phyloP scores from a whole-genome alignment of 192 early-diverging fungal genomes.

The Coemansia sp. region DNA sequence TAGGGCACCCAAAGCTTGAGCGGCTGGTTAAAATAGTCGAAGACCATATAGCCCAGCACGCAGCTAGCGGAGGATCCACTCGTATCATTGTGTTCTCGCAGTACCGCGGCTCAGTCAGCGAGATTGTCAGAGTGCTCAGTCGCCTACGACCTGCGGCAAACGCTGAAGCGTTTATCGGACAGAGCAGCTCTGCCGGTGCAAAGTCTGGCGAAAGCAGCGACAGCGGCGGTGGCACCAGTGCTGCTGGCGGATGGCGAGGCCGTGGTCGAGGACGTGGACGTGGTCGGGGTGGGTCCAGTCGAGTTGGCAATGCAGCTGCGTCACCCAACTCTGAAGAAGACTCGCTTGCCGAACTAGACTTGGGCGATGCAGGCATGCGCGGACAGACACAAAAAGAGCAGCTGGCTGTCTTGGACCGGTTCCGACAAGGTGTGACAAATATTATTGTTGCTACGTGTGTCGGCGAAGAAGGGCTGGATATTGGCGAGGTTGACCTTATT shows the following conservation, averaged over 20 bases:
- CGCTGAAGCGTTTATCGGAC: slow-evolving; percentile 81
- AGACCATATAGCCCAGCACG: slow-evolving; percentile 64
- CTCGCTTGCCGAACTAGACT: slow-evolving; percentile 22
- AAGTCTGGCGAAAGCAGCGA: slow-evolving; percentile 10
- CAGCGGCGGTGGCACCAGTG: not conserved
- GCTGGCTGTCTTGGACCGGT: slow-evolving; percentile 71
- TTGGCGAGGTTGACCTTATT: slow-evolving; percentile 94
- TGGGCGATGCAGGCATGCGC: slow-evolving; percentile 51
- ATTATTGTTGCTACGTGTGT: slow-evolving; percentile 88
- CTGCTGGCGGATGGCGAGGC: slow-evolving; percentile 1
- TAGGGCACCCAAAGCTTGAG: slow-evolving; percentile 83
- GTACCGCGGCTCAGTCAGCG: slow-evolving; percentile 81
- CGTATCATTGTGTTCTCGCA: slow-evolving; percentile 85
- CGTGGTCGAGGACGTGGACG: slow-evolving; percentile 17
- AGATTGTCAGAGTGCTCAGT: slow-evolving; percentile 68
- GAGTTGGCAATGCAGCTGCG: not conserved
- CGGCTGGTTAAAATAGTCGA: slow-evolving; percentile 62
- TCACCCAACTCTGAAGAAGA: slow-evolving; percentile 14
- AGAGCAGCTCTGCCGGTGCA: slow-evolving; percentile 38
- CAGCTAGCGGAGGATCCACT: slow-evolving; percentile 42
- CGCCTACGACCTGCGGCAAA: slow-evolving; percentile 67
- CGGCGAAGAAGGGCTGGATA: slow-evolving; percentile 95
- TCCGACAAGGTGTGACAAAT: slow-evolving; percentile 77
- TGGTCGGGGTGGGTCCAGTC: slow-evolving; percentile 3
- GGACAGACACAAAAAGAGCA: slow-evolving; percentile 87